Evolutionary conservation across 192 early-diverging fungal genomes (phyloP).

Genomic region (Phlyctochytrium planicorne): DNA sequence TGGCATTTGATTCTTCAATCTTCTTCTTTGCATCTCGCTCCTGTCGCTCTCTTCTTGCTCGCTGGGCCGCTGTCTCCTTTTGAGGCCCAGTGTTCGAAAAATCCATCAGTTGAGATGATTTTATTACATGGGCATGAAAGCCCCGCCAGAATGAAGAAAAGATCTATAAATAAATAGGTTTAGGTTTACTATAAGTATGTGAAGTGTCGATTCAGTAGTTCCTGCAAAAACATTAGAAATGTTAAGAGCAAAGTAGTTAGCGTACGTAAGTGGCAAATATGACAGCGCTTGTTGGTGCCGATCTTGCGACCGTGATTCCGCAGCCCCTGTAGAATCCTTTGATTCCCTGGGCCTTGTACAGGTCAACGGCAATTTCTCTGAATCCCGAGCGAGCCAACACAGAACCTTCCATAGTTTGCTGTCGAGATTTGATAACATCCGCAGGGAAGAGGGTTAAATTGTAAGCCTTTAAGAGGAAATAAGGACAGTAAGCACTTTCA

Average conservation of each 20-base stretch:
- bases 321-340: constrained; percentile 89
- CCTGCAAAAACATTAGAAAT: constrained; percentile 11
- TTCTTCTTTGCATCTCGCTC: neutral
- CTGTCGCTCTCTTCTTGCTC: neutral
- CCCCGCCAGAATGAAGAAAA: no score
- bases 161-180: no score
- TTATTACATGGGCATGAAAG: no score
- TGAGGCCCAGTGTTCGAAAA: no score
- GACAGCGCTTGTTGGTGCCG: constrained; percentile 89
- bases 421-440: constrained; percentile 90
- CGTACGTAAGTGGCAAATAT: constrained; percentile 97
- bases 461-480: constrained; percentile 20
- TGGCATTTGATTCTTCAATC: neutral
- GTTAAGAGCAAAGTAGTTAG: constrained; percentile 13
- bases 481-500: constrained; percentile 1
- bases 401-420: constrained; percentile 68
- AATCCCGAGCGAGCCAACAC: constrained; percentile 46
- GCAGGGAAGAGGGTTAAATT: constrained; percentile 78
- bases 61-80: neutral
- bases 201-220: constrained; percentile 24
- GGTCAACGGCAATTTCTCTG: constrained; percentile 56
- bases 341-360: constrained; percentile 78
- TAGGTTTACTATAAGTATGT: no score
- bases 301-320: constrained; percentile 86
- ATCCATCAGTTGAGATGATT: no score